Evolutionary conservation across 805 yeast species (phyloP), one percentile per base, ranked within the genome.

Genomic region (Ogataea parapolymorpha): DNA sequence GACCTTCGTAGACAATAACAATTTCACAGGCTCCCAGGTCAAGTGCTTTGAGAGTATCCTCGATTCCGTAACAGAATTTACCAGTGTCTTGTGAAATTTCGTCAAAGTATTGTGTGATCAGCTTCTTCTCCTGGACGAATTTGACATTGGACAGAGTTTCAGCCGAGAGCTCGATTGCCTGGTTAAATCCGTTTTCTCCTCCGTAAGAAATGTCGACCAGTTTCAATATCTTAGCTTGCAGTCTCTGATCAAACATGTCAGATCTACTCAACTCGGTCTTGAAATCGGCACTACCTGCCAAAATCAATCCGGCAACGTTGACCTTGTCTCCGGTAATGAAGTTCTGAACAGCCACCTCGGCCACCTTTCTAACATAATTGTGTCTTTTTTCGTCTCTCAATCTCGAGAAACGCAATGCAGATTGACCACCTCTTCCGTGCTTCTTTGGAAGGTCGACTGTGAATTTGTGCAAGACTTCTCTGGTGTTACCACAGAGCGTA

Each of bases 381-480:
- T 93, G 99, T 74, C 99, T 88, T 67, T 93, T 93, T 70, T 93
- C 99, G 57, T 93, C 99, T 78, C 99, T 85, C 67, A 93, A 77
- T 77, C 99, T 90, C 18, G 97, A 83, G 75, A 93, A 93, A 87
- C 99, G 98, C 55, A 93, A 65, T 32, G 99, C 99, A 49, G 99
- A 93, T 74, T 93, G 99, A 84, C 99, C 99, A 85, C 99, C 99
- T 78, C 99, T 85, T 61, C 99, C 99, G 75, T 93, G 99, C 87
- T 93, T 93, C 75, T 93, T 93, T 58, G 99, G 99, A 58, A 93
- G 75, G 67, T 93, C 99, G 42, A 93, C 99, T 2, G 89, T 85
- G 70, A 93, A 93, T 68, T 93, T 93, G 68, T 91, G 96, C 61
- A 93, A 74, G 32, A 93, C 87, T 49, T 93, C 96, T 74, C 99